Evolutionary conservation across 139 green algal genomes (phyloP).

Genomic region (Picochlorum sp.): DNA sequence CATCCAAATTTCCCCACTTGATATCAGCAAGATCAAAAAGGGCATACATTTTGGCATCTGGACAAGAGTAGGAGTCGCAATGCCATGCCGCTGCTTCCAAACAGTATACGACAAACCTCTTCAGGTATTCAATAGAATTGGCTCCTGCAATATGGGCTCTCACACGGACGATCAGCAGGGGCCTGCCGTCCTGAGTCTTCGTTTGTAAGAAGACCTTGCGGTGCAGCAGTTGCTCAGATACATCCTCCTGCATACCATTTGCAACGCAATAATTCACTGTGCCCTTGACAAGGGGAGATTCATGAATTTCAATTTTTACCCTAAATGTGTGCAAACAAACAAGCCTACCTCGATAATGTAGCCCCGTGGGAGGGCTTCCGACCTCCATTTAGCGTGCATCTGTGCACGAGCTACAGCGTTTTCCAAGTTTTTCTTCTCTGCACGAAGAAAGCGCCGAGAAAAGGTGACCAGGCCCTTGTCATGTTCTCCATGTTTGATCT

Average conservation of each 20-base stretch:
- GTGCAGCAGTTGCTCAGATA: not conserved
- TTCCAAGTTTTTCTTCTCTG: not conserved
- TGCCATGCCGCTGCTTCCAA: slow-evolving; percentile 3
- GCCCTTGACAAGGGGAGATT: too few relatives aligned
- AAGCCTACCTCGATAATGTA: too few relatives aligned
- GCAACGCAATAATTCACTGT: not conserved
- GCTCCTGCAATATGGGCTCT: not conserved
- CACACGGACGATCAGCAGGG: not conserved
- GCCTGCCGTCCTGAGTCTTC: not conserved
- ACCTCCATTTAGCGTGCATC: not conserved
- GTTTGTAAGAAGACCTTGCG: slow-evolving; percentile 12
- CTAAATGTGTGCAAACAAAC: too few relatives aligned
- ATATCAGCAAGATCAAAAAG: slow-evolving; percentile 9
- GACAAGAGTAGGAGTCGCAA: not conserved
- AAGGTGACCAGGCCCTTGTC: not conserved
- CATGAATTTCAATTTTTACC: too few relatives aligned
- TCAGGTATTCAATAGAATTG: not conserved
- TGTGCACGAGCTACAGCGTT: not conserved
- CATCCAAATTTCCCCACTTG: not conserved
- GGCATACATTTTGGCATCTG: not conserved
- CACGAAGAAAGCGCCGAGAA: not conserved
- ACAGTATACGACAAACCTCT: slow-evolving; percentile 8
- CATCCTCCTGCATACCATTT: not conserved
- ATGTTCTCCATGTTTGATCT: not conserved
- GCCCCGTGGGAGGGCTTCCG: not conserved